Conservation (phyloP, 2,329 filamentous ascomycete genomes). For the Alternaria novae-zelandiae region DNA sequence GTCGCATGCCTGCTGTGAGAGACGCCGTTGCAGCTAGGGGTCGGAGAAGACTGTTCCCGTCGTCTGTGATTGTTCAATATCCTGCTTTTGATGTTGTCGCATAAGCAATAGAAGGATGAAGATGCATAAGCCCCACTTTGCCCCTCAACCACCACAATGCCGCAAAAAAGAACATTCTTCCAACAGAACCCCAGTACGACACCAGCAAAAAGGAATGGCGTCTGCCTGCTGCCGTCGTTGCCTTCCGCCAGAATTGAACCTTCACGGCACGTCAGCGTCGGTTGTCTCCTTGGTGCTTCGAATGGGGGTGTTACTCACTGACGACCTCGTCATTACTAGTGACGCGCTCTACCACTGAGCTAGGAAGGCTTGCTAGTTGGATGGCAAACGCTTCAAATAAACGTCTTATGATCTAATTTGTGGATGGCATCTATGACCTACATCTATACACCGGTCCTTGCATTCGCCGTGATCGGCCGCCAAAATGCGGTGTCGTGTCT, state of each 20-base stretch:
- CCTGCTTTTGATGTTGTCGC: background rate
- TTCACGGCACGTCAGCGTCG: background rate
- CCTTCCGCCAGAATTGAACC: constrained; percentile 47
- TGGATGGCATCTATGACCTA: background rate
- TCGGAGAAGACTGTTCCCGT: background rate
- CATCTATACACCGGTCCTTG: background rate
- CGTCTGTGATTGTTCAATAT: background rate
- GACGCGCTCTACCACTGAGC: constrained; percentile 50
- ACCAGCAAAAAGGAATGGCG: background rate
- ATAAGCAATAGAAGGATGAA: background rate
- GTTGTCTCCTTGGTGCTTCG: background rate
- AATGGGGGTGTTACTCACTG: constrained; percentile 14
- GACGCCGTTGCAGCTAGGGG: background rate
- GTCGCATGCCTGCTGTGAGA: background rate
- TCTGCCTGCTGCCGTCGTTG: constrained; percentile 36
- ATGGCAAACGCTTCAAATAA: background rate
- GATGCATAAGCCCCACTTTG: background rate
- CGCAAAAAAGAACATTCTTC: background rate
- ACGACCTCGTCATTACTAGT: constrained; percentile 51
- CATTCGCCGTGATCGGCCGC: background rate
- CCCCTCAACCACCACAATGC: background rate
- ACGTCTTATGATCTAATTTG: background rate
- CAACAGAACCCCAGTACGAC: background rate
- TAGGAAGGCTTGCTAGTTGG: constrained; percentile 30
- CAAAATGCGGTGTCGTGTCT: background rate